Evolutionary conservation across 192 early-diverging fungal species (phyloP).

Genomic region (Backusella circina): DNA sequence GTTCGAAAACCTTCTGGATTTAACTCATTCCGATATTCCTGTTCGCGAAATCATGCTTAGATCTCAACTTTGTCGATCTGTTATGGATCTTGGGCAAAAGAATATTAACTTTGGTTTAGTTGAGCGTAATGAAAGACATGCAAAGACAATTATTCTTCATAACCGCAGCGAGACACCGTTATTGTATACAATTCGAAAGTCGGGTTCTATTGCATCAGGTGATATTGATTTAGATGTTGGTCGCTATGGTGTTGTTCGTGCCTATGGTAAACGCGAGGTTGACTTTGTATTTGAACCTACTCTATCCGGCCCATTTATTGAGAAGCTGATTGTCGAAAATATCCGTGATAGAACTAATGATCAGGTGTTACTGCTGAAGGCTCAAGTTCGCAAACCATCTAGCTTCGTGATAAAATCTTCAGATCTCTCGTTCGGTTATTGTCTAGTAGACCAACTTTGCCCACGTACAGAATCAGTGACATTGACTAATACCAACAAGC

Average conservation of each 20-base stretch:
- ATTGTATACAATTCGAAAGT: constrained; percentile 90
- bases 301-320: constrained; percentile 82
- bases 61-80: constrained; percentile 74
- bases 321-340: constrained; percentile 85
- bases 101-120: constrained; percentile 96
- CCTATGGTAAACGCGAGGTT: constrained; percentile 87
- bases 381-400: constrained; percentile 81
- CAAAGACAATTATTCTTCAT: constrained; percentile 84
- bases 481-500: constrained; percentile 80
- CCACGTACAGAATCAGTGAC: constrained; percentile 57
- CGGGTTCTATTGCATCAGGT: constrained; percentile 91
- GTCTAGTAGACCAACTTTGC: constrained; percentile 53
- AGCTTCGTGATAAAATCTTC: constrained; percentile 80
- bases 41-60: constrained; percentile 89
- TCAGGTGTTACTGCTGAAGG: constrained; percentile 83
- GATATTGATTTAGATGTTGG: constrained; percentile 80
- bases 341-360: constrained; percentile 81
- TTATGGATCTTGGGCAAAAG: constrained; percentile 93
- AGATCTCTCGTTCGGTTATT: constrained; percentile 73
- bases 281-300: constrained; percentile 92
- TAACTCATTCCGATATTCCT: constrained; percentile 61
- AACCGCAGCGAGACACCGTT: constrained; percentile 89
- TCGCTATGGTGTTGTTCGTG: constrained; percentile 84
- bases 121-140: constrained; percentile 80
- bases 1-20: constrained; percentile 67